phyloP scores from a whole-genome alignment of 805 yeast genomes.

The Monosporozyma aerobia region DNA sequence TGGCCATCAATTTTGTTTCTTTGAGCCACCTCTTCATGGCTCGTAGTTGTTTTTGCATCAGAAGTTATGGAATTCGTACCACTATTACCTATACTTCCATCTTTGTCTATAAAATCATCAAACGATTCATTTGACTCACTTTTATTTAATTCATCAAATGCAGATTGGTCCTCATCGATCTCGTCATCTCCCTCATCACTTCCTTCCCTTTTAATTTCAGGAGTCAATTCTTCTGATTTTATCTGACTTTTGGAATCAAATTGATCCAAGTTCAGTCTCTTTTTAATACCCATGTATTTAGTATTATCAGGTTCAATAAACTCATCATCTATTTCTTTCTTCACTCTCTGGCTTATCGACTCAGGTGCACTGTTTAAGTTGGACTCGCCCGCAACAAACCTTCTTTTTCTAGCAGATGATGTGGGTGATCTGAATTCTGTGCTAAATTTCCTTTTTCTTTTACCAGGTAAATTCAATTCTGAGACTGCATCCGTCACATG shows the following conservation, averaged over 20 bases:
- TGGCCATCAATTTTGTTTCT: neutral
- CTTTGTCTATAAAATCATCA: neutral
- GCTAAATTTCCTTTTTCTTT: constrained; percentile 7
- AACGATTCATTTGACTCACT: neutral
- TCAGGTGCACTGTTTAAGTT: neutral
- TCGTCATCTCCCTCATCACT: neutral
- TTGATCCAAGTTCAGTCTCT: neutral
- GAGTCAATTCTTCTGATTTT: neutral
- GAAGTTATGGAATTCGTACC: neutral
- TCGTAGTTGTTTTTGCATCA: neutral
- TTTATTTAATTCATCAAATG: neutral
- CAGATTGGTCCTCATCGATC: neutral
- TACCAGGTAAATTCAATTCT: constrained; percentile 21
- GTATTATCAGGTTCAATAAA: constrained; percentile 14
- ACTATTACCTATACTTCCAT: neutral
- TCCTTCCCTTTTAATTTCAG: neutral
- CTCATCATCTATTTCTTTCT: constrained; percentile 3
- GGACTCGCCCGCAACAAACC: neutral
- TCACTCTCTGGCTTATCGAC: neutral
- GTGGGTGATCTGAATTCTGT: neutral
- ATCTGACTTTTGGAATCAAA: neutral
- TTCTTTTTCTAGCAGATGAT: neutral
- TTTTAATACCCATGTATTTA: constrained; percentile 18
- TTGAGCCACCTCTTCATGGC: neutral
- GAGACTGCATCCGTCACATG: constrained; percentile 13